Base-by-base conservation (phyloP, 2,329 filamentous ascomycete species). In the Aureobasidium subglaciale region DNA sequence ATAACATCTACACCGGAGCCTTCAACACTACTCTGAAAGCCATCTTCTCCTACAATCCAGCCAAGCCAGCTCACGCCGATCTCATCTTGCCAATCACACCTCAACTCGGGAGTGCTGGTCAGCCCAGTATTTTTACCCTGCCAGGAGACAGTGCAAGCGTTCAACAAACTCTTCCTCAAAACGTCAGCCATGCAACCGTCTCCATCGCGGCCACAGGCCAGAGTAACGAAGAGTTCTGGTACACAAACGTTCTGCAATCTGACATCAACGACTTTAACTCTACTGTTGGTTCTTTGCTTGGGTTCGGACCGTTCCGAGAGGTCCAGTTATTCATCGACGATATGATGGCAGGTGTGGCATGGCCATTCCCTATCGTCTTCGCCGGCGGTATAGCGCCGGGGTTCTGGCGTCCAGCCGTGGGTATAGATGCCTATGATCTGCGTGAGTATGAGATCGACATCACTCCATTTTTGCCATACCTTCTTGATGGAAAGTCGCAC, bases 351-450 rank as follows among this genome's bases (percentile, higher is more conserved):
- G 89, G 88, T 2, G 82, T 90, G 1, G 80, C 83, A 29, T 93
- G 87, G 87, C 90, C 89, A 1, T 92, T 88, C 63, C 88, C 88
- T 0, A 78, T 90, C 16, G 85, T 95, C 46, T 92, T 91, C 63
- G 91, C 89, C 0, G 89, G 90, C 2, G 88, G 88, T 1, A 77
- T 95, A 5, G 84, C 86, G 1, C 88, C 88, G 4, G 82, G 83
- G 1, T 78, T 93, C 35, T 90, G 90, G 79, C 77, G 87, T 6
- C 89, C 89, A 0, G 78, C 93, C 54, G 88, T 88, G 2, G 88
- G 88, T 1, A 82, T 87, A 18, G 84, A 93, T 63, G 83, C 87
- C 0, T 93, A 90, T 66, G 88, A 93, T 65, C 74, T 95, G 22
- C 76, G 80, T 41, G 88, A 93, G 66, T 83, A 88, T 60, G 86